These are phyloP conservation scores for Apiotrichum veenhuisii DNA, from an alignment of 1,284 basidiomycete genomes.

Conservation along the genomic window DNA sequence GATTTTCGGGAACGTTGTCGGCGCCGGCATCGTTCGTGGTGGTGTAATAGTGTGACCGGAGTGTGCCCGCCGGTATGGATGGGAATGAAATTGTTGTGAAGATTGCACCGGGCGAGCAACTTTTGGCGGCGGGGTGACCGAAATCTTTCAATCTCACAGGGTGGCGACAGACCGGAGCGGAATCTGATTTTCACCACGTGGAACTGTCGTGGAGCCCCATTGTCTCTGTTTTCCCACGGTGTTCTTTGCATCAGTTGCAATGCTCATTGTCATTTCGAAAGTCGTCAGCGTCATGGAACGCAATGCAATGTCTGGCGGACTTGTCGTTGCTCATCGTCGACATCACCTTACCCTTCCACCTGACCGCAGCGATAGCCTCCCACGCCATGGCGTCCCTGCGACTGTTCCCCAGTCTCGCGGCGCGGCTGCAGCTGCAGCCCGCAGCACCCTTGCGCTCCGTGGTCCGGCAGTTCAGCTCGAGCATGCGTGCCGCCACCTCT, in stretches of 20 bases:
- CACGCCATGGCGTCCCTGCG: constrained; percentile 12
- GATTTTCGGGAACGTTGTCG: constrained; percentile 59
- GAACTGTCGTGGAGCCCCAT: background rate
- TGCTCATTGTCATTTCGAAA: too few relatives aligned
- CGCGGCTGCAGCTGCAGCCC: background rate
- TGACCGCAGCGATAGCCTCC: background rate
- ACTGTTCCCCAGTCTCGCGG: constrained; percentile 10
- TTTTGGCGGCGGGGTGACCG: background rate
- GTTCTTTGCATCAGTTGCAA: background rate
- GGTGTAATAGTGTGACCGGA: too few relatives aligned
- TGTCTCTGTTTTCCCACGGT: background rate
- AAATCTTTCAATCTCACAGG: constrained; percentile 6
- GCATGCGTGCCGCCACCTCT: background rate
- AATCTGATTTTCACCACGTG: background rate
- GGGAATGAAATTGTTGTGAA: background rate
- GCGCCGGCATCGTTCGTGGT: constrained; percentile 27
- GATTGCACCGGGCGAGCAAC: background rate
- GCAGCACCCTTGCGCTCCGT: background rate
- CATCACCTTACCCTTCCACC: background rate
- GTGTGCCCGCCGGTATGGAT: too few relatives aligned
- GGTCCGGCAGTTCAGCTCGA: background rate
- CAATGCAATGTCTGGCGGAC: too few relatives aligned
- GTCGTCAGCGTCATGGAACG: background rate
- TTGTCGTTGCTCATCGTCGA: background rate
- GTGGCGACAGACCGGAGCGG: background rate